A percentile compares a stretch with the other conserved stretches of the same genome.
Evolutionary conservation across 2,329 filamentous ascomycete species (phyloP).

Genomic region (Colletotrichum siamense): DNA sequence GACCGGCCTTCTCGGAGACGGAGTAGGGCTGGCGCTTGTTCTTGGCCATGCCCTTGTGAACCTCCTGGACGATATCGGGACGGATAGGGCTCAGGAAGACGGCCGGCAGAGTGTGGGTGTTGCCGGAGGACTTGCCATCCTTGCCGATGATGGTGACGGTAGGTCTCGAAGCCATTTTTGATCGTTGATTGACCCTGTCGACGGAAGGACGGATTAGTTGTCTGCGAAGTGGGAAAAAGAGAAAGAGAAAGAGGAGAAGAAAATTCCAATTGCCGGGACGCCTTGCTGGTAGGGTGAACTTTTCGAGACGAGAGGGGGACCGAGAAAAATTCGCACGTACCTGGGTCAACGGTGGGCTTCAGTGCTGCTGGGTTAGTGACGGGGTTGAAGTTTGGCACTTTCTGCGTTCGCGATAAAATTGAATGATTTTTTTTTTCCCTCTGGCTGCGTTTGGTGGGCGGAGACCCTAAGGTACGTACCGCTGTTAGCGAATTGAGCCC

Average conservation of each 20-base stretch:
- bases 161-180: slow-evolving; percentile 89
- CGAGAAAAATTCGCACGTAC: slow-evolving; percentile 30
- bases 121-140: slow-evolving; percentile 90
- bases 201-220: slow-evolving; percentile 16
- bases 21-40: slow-evolving; percentile 99
- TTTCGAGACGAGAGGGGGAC: not conserved
- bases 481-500: slow-evolving; percentile 28
- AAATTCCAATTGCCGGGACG: not conserved
- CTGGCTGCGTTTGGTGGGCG: slow-evolving; percentile 40
- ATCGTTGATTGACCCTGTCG: slow-evolving; percentile 25
- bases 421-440: slow-evolving; percentile 34
- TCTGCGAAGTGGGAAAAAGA: slow-evolving; percentile 4
- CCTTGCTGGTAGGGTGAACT: slow-evolving; percentile 4
- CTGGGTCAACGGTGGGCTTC: slow-evolving; percentile 44
- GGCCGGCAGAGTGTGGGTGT: slow-evolving; percentile 90
- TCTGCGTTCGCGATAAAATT: slow-evolving; percentile 40
- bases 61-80: slow-evolving; percentile 98
- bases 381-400: slow-evolving; percentile 38
- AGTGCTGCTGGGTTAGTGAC: slow-evolving; percentile 23
- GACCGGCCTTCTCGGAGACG: slow-evolving; percentile 99
- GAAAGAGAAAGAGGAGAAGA: not conserved
- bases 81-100: slow-evolving; percentile 98
- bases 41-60: slow-evolving; percentile 99
- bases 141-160: slow-evolving; percentile 97
- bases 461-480: slow-evolving; percentile 41